Conservation (phyloP, 306 rosid genomes). For the Crotalaria pallida region DNA sequence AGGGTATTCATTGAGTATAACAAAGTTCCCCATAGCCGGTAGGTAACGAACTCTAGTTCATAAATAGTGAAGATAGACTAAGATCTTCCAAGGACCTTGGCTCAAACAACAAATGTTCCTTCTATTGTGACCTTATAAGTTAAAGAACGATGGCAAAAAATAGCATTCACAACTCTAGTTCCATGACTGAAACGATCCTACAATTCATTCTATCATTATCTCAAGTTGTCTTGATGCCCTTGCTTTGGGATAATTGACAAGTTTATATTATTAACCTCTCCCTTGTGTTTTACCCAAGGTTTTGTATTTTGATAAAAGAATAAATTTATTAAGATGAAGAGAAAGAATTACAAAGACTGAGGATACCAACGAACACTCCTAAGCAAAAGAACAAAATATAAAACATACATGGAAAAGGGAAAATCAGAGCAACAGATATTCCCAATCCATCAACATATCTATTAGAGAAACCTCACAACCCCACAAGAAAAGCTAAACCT, state of each 20-base stretch:
- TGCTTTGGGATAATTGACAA: not conserved
- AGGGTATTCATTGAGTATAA: constrained; percentile 2
- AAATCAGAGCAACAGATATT: too few relatives aligned
- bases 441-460: too few relatives aligned
- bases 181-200: not conserved
- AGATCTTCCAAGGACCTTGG: constrained; percentile 5
- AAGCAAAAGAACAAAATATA: too few relatives aligned
- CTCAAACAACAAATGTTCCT: not conserved
- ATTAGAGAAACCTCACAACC: too few relatives aligned
- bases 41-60: not conserved
- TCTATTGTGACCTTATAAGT: not conserved
- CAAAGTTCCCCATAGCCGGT: not conserved
- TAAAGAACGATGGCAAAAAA: not conserved
- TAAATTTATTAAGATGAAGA: too few relatives aligned
- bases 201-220: not conserved
- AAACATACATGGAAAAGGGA: too few relatives aligned
- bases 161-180: not conserved
- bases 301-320: too few relatives aligned
- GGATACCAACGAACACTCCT: too few relatives aligned
- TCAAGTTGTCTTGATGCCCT: not conserved
- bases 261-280: not conserved
- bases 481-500: too few relatives aligned
- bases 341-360: too few relatives aligned
- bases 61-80: not conserved
- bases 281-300: not conserved